phyloP scores from a whole-genome alignment of 202 grass and related monocot species.

The Elaeis oleifera region DNA sequence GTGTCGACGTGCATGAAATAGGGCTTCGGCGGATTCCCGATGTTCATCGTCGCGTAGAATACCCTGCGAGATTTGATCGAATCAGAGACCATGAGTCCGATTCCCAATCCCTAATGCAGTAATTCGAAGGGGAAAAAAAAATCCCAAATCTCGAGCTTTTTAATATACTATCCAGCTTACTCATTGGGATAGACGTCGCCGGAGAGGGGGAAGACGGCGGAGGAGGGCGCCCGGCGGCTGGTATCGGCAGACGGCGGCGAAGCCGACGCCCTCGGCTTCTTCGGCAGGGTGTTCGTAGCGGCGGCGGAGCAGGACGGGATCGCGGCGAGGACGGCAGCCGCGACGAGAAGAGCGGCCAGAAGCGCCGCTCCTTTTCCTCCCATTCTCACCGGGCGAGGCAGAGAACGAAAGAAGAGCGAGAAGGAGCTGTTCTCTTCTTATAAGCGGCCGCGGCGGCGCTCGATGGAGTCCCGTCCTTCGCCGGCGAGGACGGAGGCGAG shows the following conservation, averaged over 20 bases:
- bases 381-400: slow-evolving; percentile 17
- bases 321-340: slow-evolving; percentile 2
- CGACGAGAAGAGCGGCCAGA: slow-evolving; percentile 4
- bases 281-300: slow-evolving; percentile 15
- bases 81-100: not conserved
- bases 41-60: slow-evolving; percentile 60
- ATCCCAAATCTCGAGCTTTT: not conserved
- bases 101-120: not conserved
- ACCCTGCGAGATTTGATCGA: slow-evolving; percentile 25
- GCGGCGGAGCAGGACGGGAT: slow-evolving; percentile 5
- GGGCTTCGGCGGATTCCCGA: slow-evolving; percentile 72
- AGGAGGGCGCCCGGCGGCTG: slow-evolving; percentile 15
- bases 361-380: not conserved
- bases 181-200: slow-evolving; percentile 71
- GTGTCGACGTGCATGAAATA: slow-evolving; percentile 91
- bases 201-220: slow-evolving; percentile 64
- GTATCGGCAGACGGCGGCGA: not conserved
- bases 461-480: too few relatives aligned
- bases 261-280: not conserved
- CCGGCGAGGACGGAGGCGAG: too few relatives aligned
- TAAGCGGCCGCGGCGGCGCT: too few relatives aligned
- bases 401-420: not conserved
- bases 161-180: slow-evolving; percentile 5
- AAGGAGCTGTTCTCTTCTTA: too few relatives aligned
- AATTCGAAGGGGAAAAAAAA: not conserved